Base-by-base conservation (phyloP, 2,329 filamentous ascomycete genomes). In the Neofusicoccum umdonicola region DNA sequence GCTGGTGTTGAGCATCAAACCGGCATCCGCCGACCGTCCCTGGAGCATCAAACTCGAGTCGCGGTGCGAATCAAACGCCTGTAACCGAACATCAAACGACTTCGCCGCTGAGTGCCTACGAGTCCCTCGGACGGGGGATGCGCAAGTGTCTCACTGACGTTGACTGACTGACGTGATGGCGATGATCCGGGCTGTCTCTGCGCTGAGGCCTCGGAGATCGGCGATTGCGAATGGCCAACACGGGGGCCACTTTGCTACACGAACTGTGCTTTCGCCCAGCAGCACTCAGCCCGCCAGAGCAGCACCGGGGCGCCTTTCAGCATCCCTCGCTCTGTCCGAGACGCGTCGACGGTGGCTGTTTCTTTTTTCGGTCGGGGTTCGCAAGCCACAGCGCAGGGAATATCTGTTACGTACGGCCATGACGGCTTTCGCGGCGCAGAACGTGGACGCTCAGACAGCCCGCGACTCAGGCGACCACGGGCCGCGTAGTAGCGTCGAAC, bases 401-500 rank as follows among this genome's bases (percentile, higher is more conserved):
- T 45, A 58, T 35, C 15, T 41, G 39, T 58, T 58, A 58, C 54
- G 54, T 58, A 58, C 41, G 41, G 22, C 41, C 1, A 31, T 58
- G 39, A 58, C 54, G 22, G 54, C 39, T n/a, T 35, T 31, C 22
- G 22, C 22, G 19, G 54, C 27, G 22, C 41, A 31, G 22, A 45
- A 19, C n/a, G 41, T 45, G 54, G 54, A 1, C 41, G 54, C 54
- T 13, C n/a, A 3, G 54, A 22, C 54, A 22, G 8, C 2, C 12
- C 27, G 35, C 41, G 54, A 58, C 39, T 58, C 54, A 58, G 39
- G 54, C 54, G n/a, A 6, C 54, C 54, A 58, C 54, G 54, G 54
- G 54, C 54, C 54, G 54, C 54, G 41, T 19, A n/a, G 52, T 57
- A 57, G 52, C 22, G 52, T 57, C 52, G 39, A 35, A 58, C 54